Conservation (phyloP, 169 alveolate species). For the Pseudocohnilembus persalinus region DNA sequence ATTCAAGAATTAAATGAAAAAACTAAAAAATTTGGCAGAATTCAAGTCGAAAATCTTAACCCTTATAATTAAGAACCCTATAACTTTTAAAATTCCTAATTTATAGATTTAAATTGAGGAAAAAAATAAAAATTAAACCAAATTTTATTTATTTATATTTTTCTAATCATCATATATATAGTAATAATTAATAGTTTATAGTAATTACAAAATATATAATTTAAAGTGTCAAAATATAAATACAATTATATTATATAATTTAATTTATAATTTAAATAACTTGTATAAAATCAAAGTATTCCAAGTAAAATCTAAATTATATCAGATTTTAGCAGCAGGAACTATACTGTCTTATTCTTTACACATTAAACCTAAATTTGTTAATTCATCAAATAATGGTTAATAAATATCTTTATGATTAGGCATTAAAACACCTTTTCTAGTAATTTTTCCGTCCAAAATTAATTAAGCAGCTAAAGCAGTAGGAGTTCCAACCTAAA, state of each 20-base stretch:
- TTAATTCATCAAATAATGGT: background rate
- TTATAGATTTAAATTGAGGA: too few relatives aligned
- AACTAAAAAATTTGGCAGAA: background rate
- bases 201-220: too few relatives aligned
- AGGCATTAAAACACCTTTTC: conserved; percentile 62
- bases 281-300: background rate
- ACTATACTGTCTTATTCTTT: background rate
- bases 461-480: conserved; percentile 64
- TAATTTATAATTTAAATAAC: too few relatives aligned
- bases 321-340: background rate
- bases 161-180: too few relatives aligned
- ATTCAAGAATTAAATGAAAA: background rate
- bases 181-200: too few relatives aligned
- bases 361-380: background rate
- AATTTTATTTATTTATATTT: too few relatives aligned
- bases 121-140: too few relatives aligned
- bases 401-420: background rate
- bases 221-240: background rate
- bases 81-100: too few relatives aligned
- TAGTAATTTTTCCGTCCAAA: conserved; percentile 51
- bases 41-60: background rate
- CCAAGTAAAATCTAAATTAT: too few relatives aligned
- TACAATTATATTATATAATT: too few relatives aligned
- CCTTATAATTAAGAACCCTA: background rate
- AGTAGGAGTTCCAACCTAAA: conserved; percentile 57